Evolutionary conservation across 331 rosid species (phyloP), one percentile per base, ranked within the genome.

Genomic region (Cucumis variabilis): DNA sequence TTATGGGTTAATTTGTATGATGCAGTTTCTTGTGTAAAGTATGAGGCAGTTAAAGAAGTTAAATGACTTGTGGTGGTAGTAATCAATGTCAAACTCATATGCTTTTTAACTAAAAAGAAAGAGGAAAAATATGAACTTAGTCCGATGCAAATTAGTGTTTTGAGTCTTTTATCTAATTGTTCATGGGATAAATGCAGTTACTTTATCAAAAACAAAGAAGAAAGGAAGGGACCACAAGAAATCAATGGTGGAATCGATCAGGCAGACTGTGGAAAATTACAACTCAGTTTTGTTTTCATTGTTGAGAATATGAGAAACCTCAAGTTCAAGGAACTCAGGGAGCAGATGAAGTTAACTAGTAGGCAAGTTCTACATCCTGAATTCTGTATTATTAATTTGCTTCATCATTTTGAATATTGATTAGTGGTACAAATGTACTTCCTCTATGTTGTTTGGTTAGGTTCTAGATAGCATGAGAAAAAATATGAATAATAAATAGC

Each of bases 281-380:
- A 91, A 33, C 69, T 93, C 95, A 0, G 87, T 93, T 4, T 90
- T 84, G 98, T 94, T 21, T 97, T 97, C 79, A 92, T 94, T 4
- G 96, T 94, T 75, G 96, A 95, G 92, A 97, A 97, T 86, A 97
- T 97, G 99, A 90, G 98, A 87, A 97, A 97, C 83, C 96, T 91
- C 82, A 97, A 94, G 73, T 92, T 96, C 91, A 97, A 96, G 92
- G 95, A 97, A 91, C 93, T 97, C 66, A 92, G 99, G 84, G 99
- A 96, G n/a, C 90, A 93, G 28, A 86, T 93, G 11, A 96, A 97
- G 89, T 87, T 98, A 48, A 72, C 83, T 24, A 94, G 98, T 94
- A 94, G 98, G 97, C 87, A 86, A 77, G 84, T 70, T 75, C 44
- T 25, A 58, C 60, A 4, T 15, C 33, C 30, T 11, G 5, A 12